Conservation (phyloP, 768 basidiomycete genomes). For the Collybia sordida region DNA sequence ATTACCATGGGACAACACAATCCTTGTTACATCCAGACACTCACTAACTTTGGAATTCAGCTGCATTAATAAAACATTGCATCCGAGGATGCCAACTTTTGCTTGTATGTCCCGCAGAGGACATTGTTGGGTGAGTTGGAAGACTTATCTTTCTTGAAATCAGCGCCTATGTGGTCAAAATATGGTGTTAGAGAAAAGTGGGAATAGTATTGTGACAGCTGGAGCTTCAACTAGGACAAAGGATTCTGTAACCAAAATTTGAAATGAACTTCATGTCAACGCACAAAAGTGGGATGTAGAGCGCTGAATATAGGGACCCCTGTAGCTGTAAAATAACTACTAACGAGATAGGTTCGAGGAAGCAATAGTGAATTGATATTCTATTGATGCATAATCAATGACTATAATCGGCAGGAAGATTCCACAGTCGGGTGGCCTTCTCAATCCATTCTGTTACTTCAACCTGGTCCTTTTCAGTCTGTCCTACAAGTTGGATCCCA, state of each 20-base stretch:
- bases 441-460: conserved; percentile 74
- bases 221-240: conserved; percentile 60
- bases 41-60: no score
- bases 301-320: conserved; percentile 89
- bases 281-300: conserved; percentile 80
- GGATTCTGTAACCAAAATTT: not conserved
- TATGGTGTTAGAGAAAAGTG: conserved; percentile 87
- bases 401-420: no score
- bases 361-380: conserved; percentile 68
- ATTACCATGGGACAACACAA: no score
- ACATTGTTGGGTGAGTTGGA: no score
- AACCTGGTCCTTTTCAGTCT: conserved; percentile 57
- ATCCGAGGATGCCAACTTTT: no score
- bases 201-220: conserved; percentile 69
- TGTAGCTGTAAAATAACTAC: conserved; percentile 85
- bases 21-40: no score
- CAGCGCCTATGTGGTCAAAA: conserved; percentile 96
- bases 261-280: conserved; percentile 24
- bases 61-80: no score
- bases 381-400: no score
- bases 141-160: no score
- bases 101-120: no score
- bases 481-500: conserved; percentile 45
- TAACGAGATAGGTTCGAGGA: conserved; percentile 82
- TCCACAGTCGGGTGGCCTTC: conserved; percentile 43